A percentile compares a stretch with the other conserved stretches of the same genome.
These are phyloP conservation scores for Candida montana DNA, from an alignment of 805 yeast genomes.

Conservation along the genomic window DNA sequence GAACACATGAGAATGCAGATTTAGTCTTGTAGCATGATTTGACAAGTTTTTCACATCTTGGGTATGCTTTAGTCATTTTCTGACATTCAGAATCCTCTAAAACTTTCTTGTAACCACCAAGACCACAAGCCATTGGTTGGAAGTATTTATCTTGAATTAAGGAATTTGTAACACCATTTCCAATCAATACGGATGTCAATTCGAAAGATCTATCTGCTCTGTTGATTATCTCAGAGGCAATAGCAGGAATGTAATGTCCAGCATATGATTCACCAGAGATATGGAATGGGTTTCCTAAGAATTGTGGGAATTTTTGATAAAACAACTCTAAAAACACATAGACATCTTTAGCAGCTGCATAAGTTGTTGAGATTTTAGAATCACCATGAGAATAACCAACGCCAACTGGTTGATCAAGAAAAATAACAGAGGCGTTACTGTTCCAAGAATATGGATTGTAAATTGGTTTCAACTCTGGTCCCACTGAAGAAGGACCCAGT, in stretches of 20 bases:
- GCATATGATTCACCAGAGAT: slow-evolving; percentile 94
- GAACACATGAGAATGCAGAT: slow-evolving; percentile 71
- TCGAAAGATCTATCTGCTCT: slow-evolving; percentile 51
- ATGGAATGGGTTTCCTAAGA: slow-evolving; percentile 77
- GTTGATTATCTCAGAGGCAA: slow-evolving; percentile 47
- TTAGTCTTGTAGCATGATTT: slow-evolving; percentile 59
- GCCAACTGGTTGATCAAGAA: slow-evolving; percentile 84
- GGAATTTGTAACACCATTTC: slow-evolving; percentile 90
- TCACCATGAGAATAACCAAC: slow-evolving; percentile 75
- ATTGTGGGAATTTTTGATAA: slow-evolving; percentile 66
- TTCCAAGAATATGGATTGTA: slow-evolving; percentile 82
- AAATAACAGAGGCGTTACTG: slow-evolving; percentile 75
- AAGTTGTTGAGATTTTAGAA: slow-evolving; percentile 60
- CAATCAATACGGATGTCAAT: slow-evolving; percentile 76
- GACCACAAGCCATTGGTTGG: slow-evolving; percentile 92
- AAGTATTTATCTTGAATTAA: slow-evolving; percentile 71
- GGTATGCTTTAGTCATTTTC: slow-evolving; percentile 53
- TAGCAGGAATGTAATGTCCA: slow-evolving; percentile 81
- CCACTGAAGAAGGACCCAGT: slow-evolving; percentile 74
- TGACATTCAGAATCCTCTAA: slow-evolving; percentile 65
- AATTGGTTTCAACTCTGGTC: slow-evolving; percentile 53
- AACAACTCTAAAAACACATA: slow-evolving; percentile 75
- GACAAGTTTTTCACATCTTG: slow-evolving; percentile 59
- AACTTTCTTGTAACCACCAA: slow-evolving; percentile 78
- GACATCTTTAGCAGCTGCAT: slow-evolving; percentile 79